Evolutionary conservation across 306 rosid genomes (phyloP).

Genomic region (Prunus mira): DNA sequence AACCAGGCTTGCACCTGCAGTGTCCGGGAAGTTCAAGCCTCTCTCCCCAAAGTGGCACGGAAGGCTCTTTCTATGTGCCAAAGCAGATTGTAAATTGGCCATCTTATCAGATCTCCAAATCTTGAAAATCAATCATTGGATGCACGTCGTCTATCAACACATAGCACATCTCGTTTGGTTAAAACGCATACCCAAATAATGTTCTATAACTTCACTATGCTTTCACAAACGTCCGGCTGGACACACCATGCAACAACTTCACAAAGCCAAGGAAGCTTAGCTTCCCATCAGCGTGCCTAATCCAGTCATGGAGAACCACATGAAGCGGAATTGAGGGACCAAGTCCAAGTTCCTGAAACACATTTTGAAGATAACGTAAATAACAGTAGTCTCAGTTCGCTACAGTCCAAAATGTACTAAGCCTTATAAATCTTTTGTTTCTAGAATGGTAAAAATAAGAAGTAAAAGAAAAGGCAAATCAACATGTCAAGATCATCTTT

Average conservation of each 20-base stretch:
- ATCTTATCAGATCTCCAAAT: constrained; percentile 27
- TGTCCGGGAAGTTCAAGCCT: constrained; percentile 32
- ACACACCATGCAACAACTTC: constrained; percentile 63
- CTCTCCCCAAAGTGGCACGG: constrained; percentile 35
- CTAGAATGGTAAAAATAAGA: background rate
- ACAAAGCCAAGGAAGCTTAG: constrained; percentile 51
- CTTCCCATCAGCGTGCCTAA: constrained; percentile 96
- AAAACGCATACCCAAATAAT: constrained; percentile 19
- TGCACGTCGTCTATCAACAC: constrained; percentile 17
- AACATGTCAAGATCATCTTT: background rate
- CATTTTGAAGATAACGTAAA: constrained; percentile 1
- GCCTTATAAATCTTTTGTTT: background rate
- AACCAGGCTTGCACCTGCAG: constrained; percentile 26
- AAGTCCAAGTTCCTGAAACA: constrained; percentile 87
- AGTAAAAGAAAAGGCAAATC: background rate
- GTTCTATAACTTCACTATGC: constrained; percentile 41
- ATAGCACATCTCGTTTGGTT: constrained; percentile 23
- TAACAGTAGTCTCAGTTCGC: background rate
- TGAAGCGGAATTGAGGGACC: constrained; percentile 97
- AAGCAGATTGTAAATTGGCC: constrained; percentile 15
- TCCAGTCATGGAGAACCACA: constrained; percentile 96
- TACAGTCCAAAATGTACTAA: background rate
- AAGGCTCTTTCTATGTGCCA: constrained; percentile 26
- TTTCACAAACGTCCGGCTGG: constrained; percentile 76
- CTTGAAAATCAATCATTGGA: constrained; percentile 22